A percentile compares a stretch with the other conserved stretches of the same genome.
Conservation (phyloP, 2,329 filamentous ascomycete genomes). For the Ophiostoma ulmi region DNA sequence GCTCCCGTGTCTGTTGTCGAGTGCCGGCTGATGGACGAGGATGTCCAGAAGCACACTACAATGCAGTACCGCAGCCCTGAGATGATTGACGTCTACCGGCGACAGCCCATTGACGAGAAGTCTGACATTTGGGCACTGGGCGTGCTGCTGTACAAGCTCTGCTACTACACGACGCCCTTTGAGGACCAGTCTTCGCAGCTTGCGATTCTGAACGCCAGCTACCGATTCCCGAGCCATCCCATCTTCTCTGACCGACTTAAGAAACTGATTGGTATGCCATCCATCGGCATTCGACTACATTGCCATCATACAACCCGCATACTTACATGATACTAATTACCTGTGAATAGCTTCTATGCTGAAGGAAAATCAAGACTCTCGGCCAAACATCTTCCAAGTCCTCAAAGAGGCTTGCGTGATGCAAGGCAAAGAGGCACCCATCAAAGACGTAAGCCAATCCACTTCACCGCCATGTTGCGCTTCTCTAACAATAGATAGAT, state of each 20-base stretch:
- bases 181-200: conserved; percentile 89
- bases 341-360: conserved; percentile 72
- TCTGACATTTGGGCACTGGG: conserved; percentile 97
- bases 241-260: conserved; percentile 86
- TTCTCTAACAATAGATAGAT: conserved; percentile 48
- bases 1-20: conserved; percentile 83
- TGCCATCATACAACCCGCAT: neutral
- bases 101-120: conserved; percentile 96
- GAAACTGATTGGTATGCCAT: conserved; percentile 70
- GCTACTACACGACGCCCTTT: conserved; percentile 98
- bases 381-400: conserved; percentile 93
- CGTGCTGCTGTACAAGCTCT: conserved; percentile 93
- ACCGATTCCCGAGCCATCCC: conserved; percentile 84
- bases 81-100: conserved; percentile 97
- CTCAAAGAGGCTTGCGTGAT: conserved; percentile 81
- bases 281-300: neutral
- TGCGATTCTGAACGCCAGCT: conserved; percentile 92
- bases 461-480: too few species aligned
- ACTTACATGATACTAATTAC: neutral
- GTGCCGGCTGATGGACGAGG: conserved; percentile 89
- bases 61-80: conserved; percentile 96
- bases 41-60: conserved; percentile 94
- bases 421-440: conserved; percentile 78
- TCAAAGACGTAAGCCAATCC: conserved; percentile 66
- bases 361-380: conserved; percentile 67